Evolutionary conservation across 202 grass and related monocot species (phyloP), one percentile per base, ranked within the genome.

Genomic region (Musa balbisiana): DNA sequence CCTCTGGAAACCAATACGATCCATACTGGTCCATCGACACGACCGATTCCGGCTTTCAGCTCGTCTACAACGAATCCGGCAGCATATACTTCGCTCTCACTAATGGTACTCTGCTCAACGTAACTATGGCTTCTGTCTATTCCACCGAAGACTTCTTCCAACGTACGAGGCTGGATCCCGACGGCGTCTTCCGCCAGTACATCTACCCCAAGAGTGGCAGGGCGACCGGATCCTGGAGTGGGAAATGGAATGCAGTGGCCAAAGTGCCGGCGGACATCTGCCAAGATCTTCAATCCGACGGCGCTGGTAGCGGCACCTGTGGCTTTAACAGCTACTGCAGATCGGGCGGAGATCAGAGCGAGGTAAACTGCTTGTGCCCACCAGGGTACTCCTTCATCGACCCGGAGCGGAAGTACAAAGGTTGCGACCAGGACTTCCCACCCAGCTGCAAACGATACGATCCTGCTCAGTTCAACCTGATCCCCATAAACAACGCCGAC

Each of bases 271-370:
- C 24, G 0, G 68, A 80, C 49, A 80, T 80, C n/a, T 80, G 78
- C 78, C 1, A 1, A 0, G 13, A 0, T 0, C 12, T 76, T 16
- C 24, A 50, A 6, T 22, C 3, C 1, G 3, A n/a, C 1, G 9
- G 25, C 3, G 9, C 1, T 10, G 78, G 78, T 2, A 82, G 85
- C 20, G 85, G 81, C 1, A 53, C 51, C 2, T 87, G 81, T 16
- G 85, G 85, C 2, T 84, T 64, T 52, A 87, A 87, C 71, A 80
- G 78, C 78, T 87, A 78, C 19, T 87, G 81, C 59, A 55, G n/a
- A 12, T 78, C 53, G 0, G 20, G 63, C 49, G 25, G 10, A 0
- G 49, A 22, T 8, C 52, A 4, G 8, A 9, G 0, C 20, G 11
- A 25, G 10, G 51, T 70, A 51, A 16, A 74, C 26, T 86, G 80